Evolutionary conservation across 805 yeast species (phyloP), one percentile per base, ranked within the genome.

Genomic region (Pichia ethanolica): DNA sequence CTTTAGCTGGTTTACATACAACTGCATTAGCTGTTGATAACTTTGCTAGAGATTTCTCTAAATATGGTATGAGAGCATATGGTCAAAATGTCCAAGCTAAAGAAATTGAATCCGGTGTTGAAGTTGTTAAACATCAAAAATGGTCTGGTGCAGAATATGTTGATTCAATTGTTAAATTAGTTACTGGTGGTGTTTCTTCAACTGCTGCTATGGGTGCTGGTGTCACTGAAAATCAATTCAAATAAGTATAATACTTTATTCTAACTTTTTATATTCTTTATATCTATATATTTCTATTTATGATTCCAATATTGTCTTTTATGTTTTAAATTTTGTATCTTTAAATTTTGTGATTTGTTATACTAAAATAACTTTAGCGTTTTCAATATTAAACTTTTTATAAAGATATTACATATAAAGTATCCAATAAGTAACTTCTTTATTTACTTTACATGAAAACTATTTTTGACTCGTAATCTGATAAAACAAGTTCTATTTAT

Each of bases 131-230:
- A 77, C 98, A 91, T 71, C 98, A 91, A 71, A 89, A 90, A 70
- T 91, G 98, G 98, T 89, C 97, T 40, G 98, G 98, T 66, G 98
- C 98, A 33, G 96, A 88, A 71, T 90, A 89, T 74, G 85, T 91
- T 64, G 98, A 91, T 70, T 83, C 88, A 52, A 74, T 91, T 63
- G 81, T 91, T 68, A 89, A 84, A 70, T 75, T 89, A 70, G 93
- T 89, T 28, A 83, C 93, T 49, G 97, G 97, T 61, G 98, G 98
- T 72, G 86, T 90, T 51, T 77, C 90, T 46, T 84, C 95, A 20
- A 91, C 98, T 44, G 96, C 97, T 57, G 97, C 98, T 44, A 91
- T 91, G 97, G 97, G 97, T 64, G 84, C 84, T 54, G 98, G 98
- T 74, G 97, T 91, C 58, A 91, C 98, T 48, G 98, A 91, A 73